Evolutionary conservation across 495 filamentous ascomycete genomes (phyloP), one percentile per base, ranked within the genome.

Genomic region (Penicillium coffeae): DNA sequence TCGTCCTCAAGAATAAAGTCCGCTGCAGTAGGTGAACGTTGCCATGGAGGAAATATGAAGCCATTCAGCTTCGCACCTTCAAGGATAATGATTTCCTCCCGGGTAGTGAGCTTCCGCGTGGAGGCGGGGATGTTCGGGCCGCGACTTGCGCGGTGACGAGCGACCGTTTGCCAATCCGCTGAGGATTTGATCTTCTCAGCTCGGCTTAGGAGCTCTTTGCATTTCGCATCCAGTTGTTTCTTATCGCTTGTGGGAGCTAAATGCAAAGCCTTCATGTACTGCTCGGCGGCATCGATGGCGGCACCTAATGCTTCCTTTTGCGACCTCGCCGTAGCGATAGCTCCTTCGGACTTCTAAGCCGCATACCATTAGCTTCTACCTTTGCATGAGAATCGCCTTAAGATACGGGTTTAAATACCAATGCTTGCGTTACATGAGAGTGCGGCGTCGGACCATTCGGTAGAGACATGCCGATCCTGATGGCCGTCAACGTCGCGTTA

Each of bases 31-130:
- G 89, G 88, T 21, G 78, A 59, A 10, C 65, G 63, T 13, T 77
- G 72, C 93, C 93, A 98, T 3, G 88, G 89, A 8, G 84, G 89
- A 56, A 95, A 97, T 3, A 80, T 72, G 51, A 80, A 85, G 7
- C 86, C 86, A 60, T 95, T 86, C 8, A 98, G 68, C 43, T 83
- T 86, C 12, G 90, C 90, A 2, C 81, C 80, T 51, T 85, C 82
- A 8, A 89, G 72, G 6, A 96, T 66, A 22, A 96, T 83, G 15
- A 87, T 85, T 56, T 93, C 74, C 56, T 97, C 94, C 19, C 78
- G 74, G 3, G 75, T 86, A 7, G 88, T 77, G 42, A 87, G 72
- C 48, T 76, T 71, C 18, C 88, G 83, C 12, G 72, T 78, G 15
- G 84, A 84, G 14, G 56, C 41, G 10, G 72, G 72, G 22, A 60